Base-by-base conservation (phyloP, 75 land plant species). In the Pinus albicaulis region DNA sequence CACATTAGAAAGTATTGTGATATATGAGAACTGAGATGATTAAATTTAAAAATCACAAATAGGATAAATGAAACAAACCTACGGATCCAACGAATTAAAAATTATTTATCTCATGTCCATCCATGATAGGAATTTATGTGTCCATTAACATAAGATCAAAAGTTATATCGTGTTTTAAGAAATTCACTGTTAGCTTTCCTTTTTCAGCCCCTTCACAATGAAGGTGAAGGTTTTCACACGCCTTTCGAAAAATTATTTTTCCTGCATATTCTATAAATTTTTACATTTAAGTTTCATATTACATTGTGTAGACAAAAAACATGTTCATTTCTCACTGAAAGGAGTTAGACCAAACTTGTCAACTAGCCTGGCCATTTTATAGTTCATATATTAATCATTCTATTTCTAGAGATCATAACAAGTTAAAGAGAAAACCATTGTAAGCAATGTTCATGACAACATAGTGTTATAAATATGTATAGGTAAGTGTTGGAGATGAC, bases 61-160 rank as follows among this genome's bases (percentile, higher is more conserved):
- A n/a, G 14, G 23, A n/a, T 6, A 57, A 59, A 56, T 28, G 23
- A 19, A 53, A n/a, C 59, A 56, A 56, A 34, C 28, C 8, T 5
- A 66, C 36, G 4, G 7, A 7, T 66, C 10, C 48, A 44, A 59
- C 13, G 26, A 10, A 28, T 11, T 23, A 13, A 13, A 76, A 26
- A 4, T 19, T 26, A 5, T 55, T 62, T 57, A 86, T 86, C 86
- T 89, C 91, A 60, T 89, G 91, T 24, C 91, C 91, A 75, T 89
- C 91, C 91, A 89, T 89, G 41, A 89, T 82, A 4, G 91, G 91
- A 89, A 89, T 89, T 71, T 89, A 89, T 73, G 86, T 89, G 57
- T 89, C 91, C 89, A 89, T 89, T 10, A 89, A 80, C 14, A 89
- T 74, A 17, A 89, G 86, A 55, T 89, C 91, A 71, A 83, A 89